Conservation (phyloP, 2,329 filamentous ascomycete species). For the Intubia oerlemansii region DNA sequence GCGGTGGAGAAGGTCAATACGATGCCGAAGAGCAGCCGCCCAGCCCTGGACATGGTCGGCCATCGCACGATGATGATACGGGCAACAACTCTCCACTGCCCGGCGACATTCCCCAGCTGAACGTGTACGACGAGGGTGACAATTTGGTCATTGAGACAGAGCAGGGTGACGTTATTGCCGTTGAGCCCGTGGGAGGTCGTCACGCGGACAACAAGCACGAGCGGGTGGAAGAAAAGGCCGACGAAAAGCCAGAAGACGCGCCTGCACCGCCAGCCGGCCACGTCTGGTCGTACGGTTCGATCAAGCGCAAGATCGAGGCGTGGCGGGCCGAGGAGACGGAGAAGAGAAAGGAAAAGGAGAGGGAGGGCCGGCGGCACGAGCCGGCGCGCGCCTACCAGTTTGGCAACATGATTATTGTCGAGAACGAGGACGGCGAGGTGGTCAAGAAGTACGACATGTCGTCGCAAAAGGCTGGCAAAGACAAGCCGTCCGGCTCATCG, state of each 20-base stretch:
- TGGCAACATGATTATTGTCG: slow-evolving; percentile 70
- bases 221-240: not conserved
- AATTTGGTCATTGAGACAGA: slow-evolving; percentile 66
- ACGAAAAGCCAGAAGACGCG: slow-evolving; percentile 9
- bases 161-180: slow-evolving; percentile 66
- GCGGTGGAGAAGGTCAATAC: too few species aligned
- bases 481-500: slow-evolving; percentile 13
- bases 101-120: slow-evolving; percentile 18
- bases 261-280: not conserved
- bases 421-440: slow-evolving; percentile 68
- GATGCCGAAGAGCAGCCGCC: slow-evolving; percentile 1
- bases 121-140: slow-evolving; percentile 64
- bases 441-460: slow-evolving; percentile 67
- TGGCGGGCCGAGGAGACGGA: slow-evolving; percentile 38
- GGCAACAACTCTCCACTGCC: not conserved
- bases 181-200: slow-evolving; percentile 21
- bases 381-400: slow-evolving; percentile 73
- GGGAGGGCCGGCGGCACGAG: slow-evolving; percentile 35
- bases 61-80: slow-evolving; percentile 6
- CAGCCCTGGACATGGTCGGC: not conserved
- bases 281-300: too few species aligned
- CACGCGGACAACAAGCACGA: not conserved
- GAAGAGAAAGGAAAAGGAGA: slow-evolving; percentile 37
- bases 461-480: slow-evolving; percentile 19
- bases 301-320: slow-evolving; percentile 18